A percentile compares a stretch with the other conserved stretches of the same genome.
Evolutionary conservation across 2,329 filamentous ascomycete species (phyloP).

Genomic region (Sclerotinia borealis): DNA sequence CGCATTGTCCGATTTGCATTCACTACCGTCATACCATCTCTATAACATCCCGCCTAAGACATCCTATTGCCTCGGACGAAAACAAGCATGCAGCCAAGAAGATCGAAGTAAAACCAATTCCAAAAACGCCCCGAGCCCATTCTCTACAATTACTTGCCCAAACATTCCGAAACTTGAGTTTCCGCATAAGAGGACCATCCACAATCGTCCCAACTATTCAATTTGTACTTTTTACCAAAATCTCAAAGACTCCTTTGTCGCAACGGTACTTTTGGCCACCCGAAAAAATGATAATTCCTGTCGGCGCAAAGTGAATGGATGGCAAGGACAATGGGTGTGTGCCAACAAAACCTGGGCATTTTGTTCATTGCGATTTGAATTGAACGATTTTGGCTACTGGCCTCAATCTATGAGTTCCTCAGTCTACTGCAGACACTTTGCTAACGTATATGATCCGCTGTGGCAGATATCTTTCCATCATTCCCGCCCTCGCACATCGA

Average conservation of each 20-base stretch:
- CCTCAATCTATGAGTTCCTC: not conserved
- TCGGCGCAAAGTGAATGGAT: not conserved
- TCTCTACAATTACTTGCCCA: not conserved
- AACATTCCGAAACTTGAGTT: not conserved
- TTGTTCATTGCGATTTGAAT: not conserved
- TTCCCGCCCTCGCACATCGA: not conserved
- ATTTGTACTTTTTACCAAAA: not conserved
- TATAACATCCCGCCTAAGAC: not conserved
- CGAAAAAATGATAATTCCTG: not conserved
- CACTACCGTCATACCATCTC: not conserved
- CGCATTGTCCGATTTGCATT: not conserved
- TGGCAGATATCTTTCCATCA: not conserved
- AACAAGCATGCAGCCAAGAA: not conserved
- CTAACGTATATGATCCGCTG: not conserved
- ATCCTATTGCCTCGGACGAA: not conserved
- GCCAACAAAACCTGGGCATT: not conserved
- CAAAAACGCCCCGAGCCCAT: too few relatives aligned
- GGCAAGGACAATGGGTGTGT: too few relatives aligned
- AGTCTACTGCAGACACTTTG: not conserved
- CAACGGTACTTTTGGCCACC: not conserved
- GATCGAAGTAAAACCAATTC: not conserved
- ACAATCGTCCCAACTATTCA: fast-evolving
- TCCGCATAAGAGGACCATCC: not conserved
- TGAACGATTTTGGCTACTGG: not conserved
- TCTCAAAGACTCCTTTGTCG: not conserved